phyloP scores from a whole-genome alignment of 1,284 basidiomycete species.

The Ceratobasidium sp. region DNA sequence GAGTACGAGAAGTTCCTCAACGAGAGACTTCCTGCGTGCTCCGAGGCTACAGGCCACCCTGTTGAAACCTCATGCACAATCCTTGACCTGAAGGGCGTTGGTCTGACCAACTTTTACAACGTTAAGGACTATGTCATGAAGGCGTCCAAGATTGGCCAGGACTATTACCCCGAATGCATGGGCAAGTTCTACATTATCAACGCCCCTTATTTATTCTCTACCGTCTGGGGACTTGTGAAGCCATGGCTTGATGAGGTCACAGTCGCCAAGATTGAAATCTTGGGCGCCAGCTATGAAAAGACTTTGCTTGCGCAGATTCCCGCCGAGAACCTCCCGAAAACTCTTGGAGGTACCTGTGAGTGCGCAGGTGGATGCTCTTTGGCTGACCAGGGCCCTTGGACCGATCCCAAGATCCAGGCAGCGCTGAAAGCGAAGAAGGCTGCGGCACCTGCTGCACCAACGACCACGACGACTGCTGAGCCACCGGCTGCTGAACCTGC shows the following conservation, averaged over 20 bases:
- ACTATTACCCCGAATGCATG: constrained; percentile 94
- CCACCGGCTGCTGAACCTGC: neutral
- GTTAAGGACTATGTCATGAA: constrained; percentile 91
- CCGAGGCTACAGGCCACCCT: constrained; percentile 74
- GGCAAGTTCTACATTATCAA: constrained; percentile 97
- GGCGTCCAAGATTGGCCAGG: constrained; percentile 85
- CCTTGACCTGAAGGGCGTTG: constrained; percentile 88
- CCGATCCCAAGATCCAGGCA: constrained; percentile 50
- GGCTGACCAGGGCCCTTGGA: constrained; percentile 95
- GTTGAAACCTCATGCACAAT: constrained; percentile 99
- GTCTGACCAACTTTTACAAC: constrained; percentile 84
- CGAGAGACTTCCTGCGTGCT: constrained; percentile 85
- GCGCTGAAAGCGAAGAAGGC: constrained; percentile 29
- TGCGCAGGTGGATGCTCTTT: constrained; percentile 85
- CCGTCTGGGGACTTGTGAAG: constrained; percentile 89
- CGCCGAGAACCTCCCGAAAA: constrained; percentile 80
- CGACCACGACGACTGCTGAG: constrained; percentile 1
- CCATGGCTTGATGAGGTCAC: constrained; percentile 96
- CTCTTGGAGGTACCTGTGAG: constrained; percentile 84
- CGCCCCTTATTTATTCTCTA: constrained; percentile 89
- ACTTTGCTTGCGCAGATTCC: constrained; percentile 83
- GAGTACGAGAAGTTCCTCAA: constrained; percentile 93
- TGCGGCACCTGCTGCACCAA: neutral
- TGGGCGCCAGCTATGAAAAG: constrained; percentile 67
- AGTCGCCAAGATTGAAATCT: constrained; percentile 89